Conservation (phyloP, 768 basidiomycete genomes). For the Mycena maculata region DNA sequence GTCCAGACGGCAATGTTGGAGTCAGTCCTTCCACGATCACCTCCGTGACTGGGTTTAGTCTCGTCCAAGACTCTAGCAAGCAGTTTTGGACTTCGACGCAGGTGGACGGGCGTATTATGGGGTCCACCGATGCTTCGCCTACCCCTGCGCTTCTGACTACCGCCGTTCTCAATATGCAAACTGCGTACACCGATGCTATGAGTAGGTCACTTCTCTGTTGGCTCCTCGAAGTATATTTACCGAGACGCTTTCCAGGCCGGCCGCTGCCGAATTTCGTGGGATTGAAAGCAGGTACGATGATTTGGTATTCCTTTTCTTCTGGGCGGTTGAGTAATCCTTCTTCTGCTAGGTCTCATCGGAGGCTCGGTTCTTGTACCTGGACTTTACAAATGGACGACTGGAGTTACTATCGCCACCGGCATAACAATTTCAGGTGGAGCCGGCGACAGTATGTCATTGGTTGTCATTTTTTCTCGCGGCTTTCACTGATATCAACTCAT, state of each 20-base stretch:
- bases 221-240: too few relatives aligned
- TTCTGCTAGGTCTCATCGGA: conserved; percentile 8
- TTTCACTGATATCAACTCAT: neutral
- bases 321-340: neutral
- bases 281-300: conserved; percentile 3
- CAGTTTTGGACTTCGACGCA: conserved; percentile 26
- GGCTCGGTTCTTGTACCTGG: conserved; percentile 17
- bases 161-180: conserved; percentile 10
- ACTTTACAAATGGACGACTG: conserved; percentile 23
- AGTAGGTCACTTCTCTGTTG: neutral
- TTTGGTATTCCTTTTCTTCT: neutral
- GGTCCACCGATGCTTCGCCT: conserved; percentile 8
- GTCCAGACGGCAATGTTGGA: conserved; percentile 17
- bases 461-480: neutral
- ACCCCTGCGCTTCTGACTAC: neutral
- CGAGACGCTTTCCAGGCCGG: neutral
- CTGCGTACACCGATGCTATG: conserved; percentile 15
- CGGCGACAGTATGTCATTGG: conserved; percentile 7
- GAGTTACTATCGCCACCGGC: conserved; percentile 10
- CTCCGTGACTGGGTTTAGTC: conserved; percentile 18
- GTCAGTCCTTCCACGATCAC: neutral
- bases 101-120: conserved; percentile 4
- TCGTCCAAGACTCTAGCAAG: conserved; percentile 15
- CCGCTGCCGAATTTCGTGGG: neutral
- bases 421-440: conserved; percentile 18